phyloP scores from a whole-genome alignment of 371 early-diverging fungal genomes.

The Mortierella sp. region DNA sequence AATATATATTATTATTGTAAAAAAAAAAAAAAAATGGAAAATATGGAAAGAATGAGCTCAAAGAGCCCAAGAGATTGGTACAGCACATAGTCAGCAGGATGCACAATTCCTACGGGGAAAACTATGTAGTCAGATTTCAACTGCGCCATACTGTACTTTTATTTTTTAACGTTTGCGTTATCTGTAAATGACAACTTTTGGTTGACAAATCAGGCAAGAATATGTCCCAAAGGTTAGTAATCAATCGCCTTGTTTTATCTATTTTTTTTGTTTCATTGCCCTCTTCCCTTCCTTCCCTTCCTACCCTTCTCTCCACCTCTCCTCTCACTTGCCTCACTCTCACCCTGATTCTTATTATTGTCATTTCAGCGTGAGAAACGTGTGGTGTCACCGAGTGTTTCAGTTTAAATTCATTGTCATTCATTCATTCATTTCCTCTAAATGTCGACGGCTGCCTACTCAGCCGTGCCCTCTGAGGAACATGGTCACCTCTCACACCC shows the following conservation, averaged over 20 bases:
- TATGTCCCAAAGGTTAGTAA: background rate
- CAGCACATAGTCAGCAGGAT: background rate
- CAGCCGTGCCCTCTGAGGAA: conserved; percentile 24
- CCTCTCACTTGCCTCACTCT: background rate
- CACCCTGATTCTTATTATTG: too few relatives aligned
- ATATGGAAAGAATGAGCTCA: background rate
- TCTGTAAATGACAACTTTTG: background rate
- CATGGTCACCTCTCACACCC: background rate
- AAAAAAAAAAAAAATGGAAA: background rate
- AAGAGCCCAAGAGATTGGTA: background rate
- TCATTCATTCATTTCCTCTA: conserved; percentile 1
- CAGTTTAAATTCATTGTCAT: too few relatives aligned
- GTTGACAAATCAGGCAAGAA: background rate
- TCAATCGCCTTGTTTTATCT: conserved; percentile 1
- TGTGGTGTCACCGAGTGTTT: too few relatives aligned
- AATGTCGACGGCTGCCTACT: conserved; percentile 22
- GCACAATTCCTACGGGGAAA: too few relatives aligned
- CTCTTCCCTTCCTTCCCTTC: conserved; percentile 1
- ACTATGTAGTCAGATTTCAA: too few relatives aligned
- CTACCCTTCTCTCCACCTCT: background rate
- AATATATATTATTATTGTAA: background rate
- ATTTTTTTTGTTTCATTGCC: background rate
- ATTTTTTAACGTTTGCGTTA: too few relatives aligned
- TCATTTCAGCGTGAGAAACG: too few relatives aligned
- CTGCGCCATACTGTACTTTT: too few relatives aligned